phyloP scores from a whole-genome alignment of 768 basidiomycete genomes.

The Hortiboletus campestris region DNA sequence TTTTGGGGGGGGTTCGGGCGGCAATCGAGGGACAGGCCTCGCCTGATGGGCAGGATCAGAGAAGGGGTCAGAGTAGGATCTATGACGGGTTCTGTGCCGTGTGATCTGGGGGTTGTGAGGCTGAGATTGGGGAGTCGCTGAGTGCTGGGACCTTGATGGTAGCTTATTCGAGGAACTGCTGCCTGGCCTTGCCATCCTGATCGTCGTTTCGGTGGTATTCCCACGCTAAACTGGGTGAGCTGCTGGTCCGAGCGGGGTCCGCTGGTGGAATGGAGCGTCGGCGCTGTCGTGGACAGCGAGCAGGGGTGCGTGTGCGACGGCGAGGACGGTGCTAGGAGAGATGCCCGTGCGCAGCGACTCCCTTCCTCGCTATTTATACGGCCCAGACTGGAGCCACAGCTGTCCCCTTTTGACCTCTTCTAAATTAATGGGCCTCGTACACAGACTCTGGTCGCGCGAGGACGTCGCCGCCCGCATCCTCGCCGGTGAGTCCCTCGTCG shows the following conservation, averaged over 20 bases:
- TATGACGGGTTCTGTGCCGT: conserved; percentile 36
- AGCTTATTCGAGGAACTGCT: conserved; percentile 25
- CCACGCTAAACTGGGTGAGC: conserved; percentile 18
- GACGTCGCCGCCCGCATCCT: conserved; percentile 70
- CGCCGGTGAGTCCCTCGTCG: conserved; percentile 70
- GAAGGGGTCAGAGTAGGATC: conserved; percentile 56
- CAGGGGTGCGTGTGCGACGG: conserved; percentile 2
- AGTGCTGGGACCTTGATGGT: conserved; percentile 21
- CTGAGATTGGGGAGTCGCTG: conserved; percentile 7
- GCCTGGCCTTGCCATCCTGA: conserved; percentile 21
- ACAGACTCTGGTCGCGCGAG: conserved; percentile 43
- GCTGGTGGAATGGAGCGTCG: conserved; percentile 1
- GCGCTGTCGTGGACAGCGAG: conserved; percentile 8
- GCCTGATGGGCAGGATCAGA: conserved; percentile 36
- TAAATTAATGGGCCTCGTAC: conserved; percentile 31
- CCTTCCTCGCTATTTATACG: conserved; percentile 26
- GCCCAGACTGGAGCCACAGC: conserved; percentile 1
- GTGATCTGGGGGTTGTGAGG: conserved; percentile 20
- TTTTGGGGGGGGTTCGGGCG: conserved; percentile 38
- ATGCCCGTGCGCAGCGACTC: neutral
- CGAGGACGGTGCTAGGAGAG: neutral
- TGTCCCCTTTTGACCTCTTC: neutral
- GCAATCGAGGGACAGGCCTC: conserved; percentile 40
- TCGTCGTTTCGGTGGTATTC: conserved; percentile 11
- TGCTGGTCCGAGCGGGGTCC: neutral